Conservation (phyloP, 106 monocot genomes). For the Amphibolis antarctica region DNA sequence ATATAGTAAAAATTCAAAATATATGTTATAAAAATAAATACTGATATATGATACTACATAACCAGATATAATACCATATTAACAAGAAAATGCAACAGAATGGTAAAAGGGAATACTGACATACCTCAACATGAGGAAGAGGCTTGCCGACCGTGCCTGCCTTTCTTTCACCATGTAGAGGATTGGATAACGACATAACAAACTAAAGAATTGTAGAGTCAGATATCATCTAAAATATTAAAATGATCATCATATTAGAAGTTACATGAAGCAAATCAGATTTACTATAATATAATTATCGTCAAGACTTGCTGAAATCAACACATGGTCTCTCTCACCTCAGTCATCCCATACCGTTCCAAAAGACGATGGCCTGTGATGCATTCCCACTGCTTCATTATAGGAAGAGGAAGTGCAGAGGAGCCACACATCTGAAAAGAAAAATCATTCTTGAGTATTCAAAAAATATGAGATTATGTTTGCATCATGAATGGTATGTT, state of each 20-base stretch:
- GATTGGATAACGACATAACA: slow-evolving; percentile 95
- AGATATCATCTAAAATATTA: not conserved
- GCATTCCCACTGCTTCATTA: slow-evolving; percentile 89
- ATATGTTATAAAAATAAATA: not conserved
- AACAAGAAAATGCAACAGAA: not conserved
- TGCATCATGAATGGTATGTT: no score
- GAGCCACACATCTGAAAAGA: slow-evolving; percentile 89
- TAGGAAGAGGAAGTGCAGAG: slow-evolving; percentile 90
- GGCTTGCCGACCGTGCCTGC: slow-evolving; percentile 91
- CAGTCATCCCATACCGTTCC: slow-evolving; percentile 99
- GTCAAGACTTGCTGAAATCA: not conserved
- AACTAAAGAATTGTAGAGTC: slow-evolving; percentile 39
- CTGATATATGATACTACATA: not conserved
- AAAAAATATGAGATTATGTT: no score
- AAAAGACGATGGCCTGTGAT: slow-evolving; percentile 82
- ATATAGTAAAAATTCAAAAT: not conserved
- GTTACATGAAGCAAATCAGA: not conserved
- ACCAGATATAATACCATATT: not conserved
- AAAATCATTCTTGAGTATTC: not conserved
- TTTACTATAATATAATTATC: not conserved
- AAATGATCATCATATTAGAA: not conserved
- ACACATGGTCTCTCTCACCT: slow-evolving; percentile 29
- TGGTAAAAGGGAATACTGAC: not conserved
- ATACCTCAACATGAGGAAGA: slow-evolving; percentile 79
- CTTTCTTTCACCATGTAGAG: slow-evolving; percentile 69